Conservation (phyloP, 805 yeast species). For the Brettanomyces anomalus region DNA sequence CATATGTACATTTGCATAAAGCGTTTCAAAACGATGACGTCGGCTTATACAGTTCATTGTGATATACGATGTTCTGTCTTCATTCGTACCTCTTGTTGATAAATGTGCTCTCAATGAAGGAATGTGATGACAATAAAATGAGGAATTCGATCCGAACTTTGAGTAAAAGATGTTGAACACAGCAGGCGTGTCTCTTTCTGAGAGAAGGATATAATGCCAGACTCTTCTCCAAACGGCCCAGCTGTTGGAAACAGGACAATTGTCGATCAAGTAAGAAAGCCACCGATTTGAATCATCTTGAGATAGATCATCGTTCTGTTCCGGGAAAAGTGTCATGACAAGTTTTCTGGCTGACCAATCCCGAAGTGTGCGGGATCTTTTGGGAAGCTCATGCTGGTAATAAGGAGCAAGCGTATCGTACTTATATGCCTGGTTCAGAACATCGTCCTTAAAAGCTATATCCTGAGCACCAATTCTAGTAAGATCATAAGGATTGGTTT, state of each 20-base stretch:
- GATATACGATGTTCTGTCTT: constrained; percentile 12
- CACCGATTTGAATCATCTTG: neutral
- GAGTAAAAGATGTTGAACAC: constrained; percentile 23
- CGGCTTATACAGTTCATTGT: constrained; percentile 9
- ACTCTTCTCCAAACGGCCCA: constrained; percentile 22
- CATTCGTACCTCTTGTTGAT: constrained; percentile 6
- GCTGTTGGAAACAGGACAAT: neutral
- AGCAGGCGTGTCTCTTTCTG: constrained; percentile 24
- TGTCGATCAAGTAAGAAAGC: neutral
- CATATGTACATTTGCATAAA: constrained; percentile 19
- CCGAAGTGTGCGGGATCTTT: neutral
- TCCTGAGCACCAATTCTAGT: neutral
- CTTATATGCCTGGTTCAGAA: neutral
- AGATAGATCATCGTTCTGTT: neutral
- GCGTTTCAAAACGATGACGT: constrained; percentile 28
- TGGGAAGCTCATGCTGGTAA: neutral
- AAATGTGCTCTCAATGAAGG: constrained; percentile 9
- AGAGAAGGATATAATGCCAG: constrained; percentile 23
- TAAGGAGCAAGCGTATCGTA: neutral
- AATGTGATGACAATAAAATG: constrained; percentile 13
- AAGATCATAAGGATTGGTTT: neutral
- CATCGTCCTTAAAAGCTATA: neutral
- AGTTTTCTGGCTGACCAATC: neutral
- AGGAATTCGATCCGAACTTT: constrained; percentile 8
- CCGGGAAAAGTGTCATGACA: neutral